phyloP scores from a whole-genome alignment of 2,329 filamentous ascomycete species.

The Xylaria multiplex region DNA sequence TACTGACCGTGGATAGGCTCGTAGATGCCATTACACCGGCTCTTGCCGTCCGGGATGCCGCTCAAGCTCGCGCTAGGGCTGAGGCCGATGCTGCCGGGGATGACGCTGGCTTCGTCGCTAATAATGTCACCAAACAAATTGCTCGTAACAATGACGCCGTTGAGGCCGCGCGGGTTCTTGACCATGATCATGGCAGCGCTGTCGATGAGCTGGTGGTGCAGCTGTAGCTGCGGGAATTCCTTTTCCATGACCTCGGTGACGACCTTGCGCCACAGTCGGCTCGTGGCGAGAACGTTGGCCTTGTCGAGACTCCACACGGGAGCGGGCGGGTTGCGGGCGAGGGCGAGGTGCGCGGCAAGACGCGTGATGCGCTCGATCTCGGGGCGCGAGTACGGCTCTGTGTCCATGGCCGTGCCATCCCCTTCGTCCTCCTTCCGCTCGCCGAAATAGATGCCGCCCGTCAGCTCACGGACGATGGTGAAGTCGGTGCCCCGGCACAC shows the following conservation, averaged over 20 bases:
- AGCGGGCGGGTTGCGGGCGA: constrained; percentile 77
- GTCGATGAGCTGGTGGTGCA: constrained; percentile 93
- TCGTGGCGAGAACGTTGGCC: constrained; percentile 94
- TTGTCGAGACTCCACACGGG: constrained; percentile 92
- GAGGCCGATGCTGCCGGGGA: constrained; percentile 88
- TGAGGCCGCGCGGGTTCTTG: constrained; percentile 88
- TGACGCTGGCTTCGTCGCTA: constrained; percentile 92
- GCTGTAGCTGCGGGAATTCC: constrained; percentile 87
- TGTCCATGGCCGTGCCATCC: constrained; percentile 79
- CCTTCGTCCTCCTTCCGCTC: constrained; percentile 84
- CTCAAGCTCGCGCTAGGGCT: constrained; percentile 88
- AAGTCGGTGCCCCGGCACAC: constrained; percentile 91
- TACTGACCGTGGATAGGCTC: constrained; percentile 91
- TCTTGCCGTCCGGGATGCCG: constrained; percentile 85
- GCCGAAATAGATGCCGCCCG: constrained; percentile 94
- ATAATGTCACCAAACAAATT: constrained; percentile 98
- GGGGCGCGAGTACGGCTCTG: constrained; percentile 82
- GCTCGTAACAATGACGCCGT: constrained; percentile 90
- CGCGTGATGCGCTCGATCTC: constrained; percentile 92
- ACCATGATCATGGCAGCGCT: constrained; percentile 98
- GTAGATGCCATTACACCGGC: constrained; percentile 91
- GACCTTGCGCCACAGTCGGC: constrained; percentile 87
- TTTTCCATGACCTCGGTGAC: constrained; percentile 84
- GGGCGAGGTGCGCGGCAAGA: constrained; percentile 82
- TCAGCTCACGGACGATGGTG: constrained; percentile 91